Base-by-base conservation (phyloP, 2,329 filamentous ascomycete species). In the Sarocladium brachiariae region DNA sequence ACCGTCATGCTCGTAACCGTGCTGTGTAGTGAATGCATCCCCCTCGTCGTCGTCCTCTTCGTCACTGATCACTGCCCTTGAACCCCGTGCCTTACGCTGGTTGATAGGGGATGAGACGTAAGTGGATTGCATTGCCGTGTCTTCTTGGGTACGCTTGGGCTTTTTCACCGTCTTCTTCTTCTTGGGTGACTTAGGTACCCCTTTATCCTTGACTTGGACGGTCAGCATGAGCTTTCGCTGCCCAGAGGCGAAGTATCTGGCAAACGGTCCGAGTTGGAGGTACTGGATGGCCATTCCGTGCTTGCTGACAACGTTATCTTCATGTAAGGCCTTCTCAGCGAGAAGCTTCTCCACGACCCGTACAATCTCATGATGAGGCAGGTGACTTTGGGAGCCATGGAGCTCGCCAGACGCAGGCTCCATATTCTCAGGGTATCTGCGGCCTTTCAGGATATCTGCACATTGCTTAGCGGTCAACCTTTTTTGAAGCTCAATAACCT, bases 401-500 rank as follows among this genome's bases (percentile, higher is more conserved):
- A 83, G 78, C 16, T 78, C 67, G 33, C 79, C 72, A 33, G 83
- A 80, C 3, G 70, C 62, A 2, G 71, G 61, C 13, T 76, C 71
- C 35, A 79, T 76, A 37, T 80, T 71, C 51, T 79, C 78, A 53
- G 79, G 80, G 52, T 74, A 78, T 54, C 76, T 80, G 52, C 77
- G 82, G 6, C 91, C 93, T 55, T 85, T 77, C 56, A 96, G 80
- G 31, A 95, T 77, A 60, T 96, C 90, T n/a, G 88, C 81, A 63
- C 89, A 91, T 62, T 95, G 86, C 14, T 83, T 75, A 51, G 92
- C 70, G 5, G 89, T 95, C 49, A 95, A 77, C 31, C 79, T 68
- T 2, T 71, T 62, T 57, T 80, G 71, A 5, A 83, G 69, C 52
- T 76, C 68, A 23, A 95, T 83, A 48, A 95, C 76, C 24, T 73